phyloP scores from a whole-genome alignment of 768 basidiomycete genomes.

The Mycena rosella region DNA sequence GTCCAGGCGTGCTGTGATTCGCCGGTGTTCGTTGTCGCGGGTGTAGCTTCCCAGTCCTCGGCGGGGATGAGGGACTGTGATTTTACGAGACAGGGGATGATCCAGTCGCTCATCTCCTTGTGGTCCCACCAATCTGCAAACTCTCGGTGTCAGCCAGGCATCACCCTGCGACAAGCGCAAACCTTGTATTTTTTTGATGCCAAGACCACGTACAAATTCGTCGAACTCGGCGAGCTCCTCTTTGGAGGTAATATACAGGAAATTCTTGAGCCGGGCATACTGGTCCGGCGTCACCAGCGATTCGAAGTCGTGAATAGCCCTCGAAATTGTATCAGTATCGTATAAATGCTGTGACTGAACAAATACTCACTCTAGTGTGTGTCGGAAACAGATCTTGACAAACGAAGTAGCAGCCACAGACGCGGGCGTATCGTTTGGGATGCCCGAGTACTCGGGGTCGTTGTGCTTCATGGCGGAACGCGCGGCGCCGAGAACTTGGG shows the following conservation, averaged over 20 bases:
- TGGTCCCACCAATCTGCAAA: not conserved
- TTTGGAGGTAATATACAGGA: not conserved
- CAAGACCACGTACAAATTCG: not conserved
- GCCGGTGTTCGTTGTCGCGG: constrained; percentile 38
- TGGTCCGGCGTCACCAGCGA: not conserved
- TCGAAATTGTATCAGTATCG: too few species aligned
- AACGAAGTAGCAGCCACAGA: constrained; percentile 6
- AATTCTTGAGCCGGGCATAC: not conserved
- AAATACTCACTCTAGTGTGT: constrained; percentile 13
- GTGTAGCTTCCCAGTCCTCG: constrained; percentile 35
- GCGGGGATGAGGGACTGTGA: constrained; percentile 32
- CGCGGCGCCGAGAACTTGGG: constrained; percentile 20
- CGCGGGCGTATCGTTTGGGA: constrained; percentile 3
- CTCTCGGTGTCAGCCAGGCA: not conserved
- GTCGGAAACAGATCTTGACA: constrained; percentile 21
- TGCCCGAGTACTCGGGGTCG: constrained; percentile 18
- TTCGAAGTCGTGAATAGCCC: not conserved
- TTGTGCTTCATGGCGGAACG: constrained; percentile 28
- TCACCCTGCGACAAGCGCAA: not conserved
- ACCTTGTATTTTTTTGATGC: not conserved
- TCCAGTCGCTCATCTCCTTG: too few species aligned
- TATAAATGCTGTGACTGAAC: not conserved
- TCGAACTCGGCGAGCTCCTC: not conserved
- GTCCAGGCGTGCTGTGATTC: constrained; percentile 40
- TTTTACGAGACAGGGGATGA: constrained; percentile 40